Evolutionary conservation across 1,284 basidiomycete species (phyloP), one percentile per base, ranked within the genome.

Genomic region (Tilletiopsis washingtonensis): DNA sequence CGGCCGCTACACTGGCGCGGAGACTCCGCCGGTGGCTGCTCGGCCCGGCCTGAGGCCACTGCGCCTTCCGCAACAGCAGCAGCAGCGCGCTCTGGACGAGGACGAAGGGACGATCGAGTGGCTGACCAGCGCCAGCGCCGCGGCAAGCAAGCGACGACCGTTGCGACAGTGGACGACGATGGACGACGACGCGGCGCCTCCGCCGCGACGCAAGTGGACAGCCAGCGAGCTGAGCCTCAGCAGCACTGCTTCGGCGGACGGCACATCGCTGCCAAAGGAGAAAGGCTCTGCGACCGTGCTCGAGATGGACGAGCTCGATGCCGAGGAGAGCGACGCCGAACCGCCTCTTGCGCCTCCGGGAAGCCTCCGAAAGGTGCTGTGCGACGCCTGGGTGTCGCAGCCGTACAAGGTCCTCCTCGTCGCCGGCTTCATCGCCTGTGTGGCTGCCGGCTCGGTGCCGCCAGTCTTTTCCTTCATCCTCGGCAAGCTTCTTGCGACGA

Each of bases 401-500:
- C 88, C 90, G 0, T 75, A 79, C 68, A 94, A 93, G 67, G 76
- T 77, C 1, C 52, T 86, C 20, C 71, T 94, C 49, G 55, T 82
- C 56, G 36, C 86, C 42, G 91, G 89, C 4, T 75, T 91, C 5
- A 4, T 57, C 7, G 29, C 50, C 23, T 63, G 61, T 40, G 43
- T 90, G 27, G 73, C 80, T 27, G 84, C 83, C 54, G 91, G 91
- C 21, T 79, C 84, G 0, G 82, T 86, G 76, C 93, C 88, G 0
- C 93, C 93, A 0, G 62, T 93, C 40, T 98, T 97, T 78, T 91
- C 91, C 0, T 89, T 80, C 76, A 79, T 90, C 57, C 82, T 97
- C 54, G 86, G 89, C 11, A 80, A 81, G 26, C 80, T 97, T 23
- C 80, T 97, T 63, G 82, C 82, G 19, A 65, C 62, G 6, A 69